phyloP scores from a whole-genome alignment of 192 early-diverging fungal genomes.

The Entomortierella chlamydospora region DNA sequence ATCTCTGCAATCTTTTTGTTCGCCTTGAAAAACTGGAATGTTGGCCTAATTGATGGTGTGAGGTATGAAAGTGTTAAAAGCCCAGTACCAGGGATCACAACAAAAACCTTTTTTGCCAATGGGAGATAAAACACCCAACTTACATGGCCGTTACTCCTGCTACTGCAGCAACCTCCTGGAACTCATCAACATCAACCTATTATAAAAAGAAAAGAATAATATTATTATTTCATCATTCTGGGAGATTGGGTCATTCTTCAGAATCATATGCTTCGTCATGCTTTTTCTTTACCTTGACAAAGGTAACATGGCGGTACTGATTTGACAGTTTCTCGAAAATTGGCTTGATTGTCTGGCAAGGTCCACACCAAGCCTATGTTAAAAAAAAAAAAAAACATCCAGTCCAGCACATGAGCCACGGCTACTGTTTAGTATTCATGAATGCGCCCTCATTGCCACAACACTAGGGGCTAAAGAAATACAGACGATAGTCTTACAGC shows the following conservation, averaged over 20 bases:
- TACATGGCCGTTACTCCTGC: constrained; percentile 63
- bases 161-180: constrained; percentile 53
- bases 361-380: constrained; percentile 55
- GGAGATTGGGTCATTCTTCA: not conserved
- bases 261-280: not conserved
- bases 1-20: constrained; percentile 82
- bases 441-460: too few relatives aligned
- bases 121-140: constrained; percentile 13
- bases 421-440: too few relatives aligned
- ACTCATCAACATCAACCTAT: constrained; percentile 61
- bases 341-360: constrained; percentile 67
- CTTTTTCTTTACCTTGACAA: constrained; percentile 59
- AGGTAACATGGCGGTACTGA: constrained; percentile 60
- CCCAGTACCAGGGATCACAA: too few relatives aligned
- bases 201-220: not conserved
- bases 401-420: too few relatives aligned
- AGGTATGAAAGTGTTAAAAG: too few relatives aligned
- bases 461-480: too few relatives aligned
- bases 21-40: constrained; percentile 85
- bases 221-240: not conserved
- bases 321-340: constrained; percentile 60
- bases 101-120: too few relatives aligned
- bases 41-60: constrained; percentile 70
- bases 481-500: constrained; percentile 52
- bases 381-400: not conserved